Percentiles rank a stretch among this genome's conserved stretches.
Evolutionary conservation across 768 basidiomycete genomes (phyloP).

Genomic region (Psilocybe cubensis): DNA sequence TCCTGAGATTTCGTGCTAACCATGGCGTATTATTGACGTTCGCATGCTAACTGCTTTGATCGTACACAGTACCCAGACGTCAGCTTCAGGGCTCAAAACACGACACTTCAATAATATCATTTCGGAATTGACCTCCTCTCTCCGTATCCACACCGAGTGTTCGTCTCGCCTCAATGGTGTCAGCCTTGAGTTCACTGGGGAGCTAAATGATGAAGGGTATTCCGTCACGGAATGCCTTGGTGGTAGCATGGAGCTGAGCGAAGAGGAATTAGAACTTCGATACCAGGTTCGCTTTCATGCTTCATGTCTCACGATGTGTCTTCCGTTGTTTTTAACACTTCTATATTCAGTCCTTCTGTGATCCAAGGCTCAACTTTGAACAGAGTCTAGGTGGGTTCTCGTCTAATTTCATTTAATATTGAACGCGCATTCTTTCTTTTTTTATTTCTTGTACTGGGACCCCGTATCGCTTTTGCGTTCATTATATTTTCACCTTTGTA

Average conservation of each 20-base stretch:
- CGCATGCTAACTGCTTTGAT: slow-evolving; percentile 1
- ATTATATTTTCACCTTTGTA: neutral
- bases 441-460: neutral
- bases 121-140: slow-evolving; percentile 79
- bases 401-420: too few relatives aligned
- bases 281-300: slow-evolving; percentile 63
- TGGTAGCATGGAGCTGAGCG: slow-evolving; percentile 92
- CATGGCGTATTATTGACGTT: neutral
- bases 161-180: slow-evolving; percentile 82
- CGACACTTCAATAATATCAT: slow-evolving; percentile 90
- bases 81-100: slow-evolving; percentile 83
- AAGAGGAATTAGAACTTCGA: slow-evolving; percentile 86
- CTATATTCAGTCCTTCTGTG: slow-evolving; percentile 77
- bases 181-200: slow-evolving; percentile 91
- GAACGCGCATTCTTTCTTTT: neutral
- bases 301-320: neutral
- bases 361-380: slow-evolving; percentile 93
- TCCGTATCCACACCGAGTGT: slow-evolving; percentile 77
- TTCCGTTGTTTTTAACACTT: neutral
- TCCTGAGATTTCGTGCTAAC: too few relatives aligned
- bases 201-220: slow-evolving; percentile 87
- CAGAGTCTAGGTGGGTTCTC: slow-evolving; percentile 80
- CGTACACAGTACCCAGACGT: slow-evolving; percentile 73
- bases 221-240: slow-evolving; percentile 97
- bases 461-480: neutral